Evolutionary conservation across 768 basidiomycete genomes (phyloP).

Genomic region (Tylopilus vinaceipallidus): DNA sequence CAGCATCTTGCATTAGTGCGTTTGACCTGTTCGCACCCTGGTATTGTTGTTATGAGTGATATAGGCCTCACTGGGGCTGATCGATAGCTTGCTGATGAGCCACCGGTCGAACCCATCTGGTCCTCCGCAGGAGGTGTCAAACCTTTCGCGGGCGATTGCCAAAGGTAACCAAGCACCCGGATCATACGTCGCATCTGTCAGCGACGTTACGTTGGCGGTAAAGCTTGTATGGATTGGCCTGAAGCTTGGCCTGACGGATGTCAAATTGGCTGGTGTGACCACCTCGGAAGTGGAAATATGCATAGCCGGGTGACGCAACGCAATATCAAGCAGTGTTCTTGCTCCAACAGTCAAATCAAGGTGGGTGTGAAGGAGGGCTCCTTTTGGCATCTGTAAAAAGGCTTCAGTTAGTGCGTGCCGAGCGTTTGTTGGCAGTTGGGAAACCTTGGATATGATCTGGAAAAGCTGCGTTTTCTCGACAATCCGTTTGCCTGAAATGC

Average conservation of each 20-base stretch:
- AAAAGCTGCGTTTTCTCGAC: slow-evolving; percentile 65
- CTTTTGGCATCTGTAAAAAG: slow-evolving; percentile 69
- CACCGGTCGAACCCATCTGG: slow-evolving; percentile 66
- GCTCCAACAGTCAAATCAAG: slow-evolving; percentile 71
- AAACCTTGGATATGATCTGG: slow-evolving; percentile 56
- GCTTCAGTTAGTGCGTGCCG: background rate
- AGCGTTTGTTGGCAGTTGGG: background rate
- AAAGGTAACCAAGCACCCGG: slow-evolving; percentile 55
- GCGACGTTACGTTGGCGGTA: slow-evolving; percentile 24
- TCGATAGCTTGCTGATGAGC: slow-evolving; percentile 57
- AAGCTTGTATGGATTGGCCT: slow-evolving; percentile 39
- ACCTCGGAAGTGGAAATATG: slow-evolving; percentile 49
- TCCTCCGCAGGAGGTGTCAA: slow-evolving; percentile 53
- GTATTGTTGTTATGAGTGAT: slow-evolving; percentile 66
- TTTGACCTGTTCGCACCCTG: slow-evolving; percentile 42
- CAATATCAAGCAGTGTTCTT: slow-evolving; percentile 48
- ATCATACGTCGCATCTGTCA: slow-evolving; percentile 40
- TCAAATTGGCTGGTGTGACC: slow-evolving; percentile 42
- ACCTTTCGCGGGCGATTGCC: slow-evolving; percentile 49
- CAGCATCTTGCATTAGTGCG: background rate
- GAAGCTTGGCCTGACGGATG: slow-evolving; percentile 51
- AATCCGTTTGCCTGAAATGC: slow-evolving; percentile 44
- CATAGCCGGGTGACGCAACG: slow-evolving; percentile 55
- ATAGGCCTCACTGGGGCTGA: slow-evolving; percentile 72
- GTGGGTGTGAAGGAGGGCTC: slow-evolving; percentile 71